These are phyloP conservation scores for Phytopythium kandeliae DNA, from an alignment of 352 stramenopile genomes.

Conservation along the genomic window DNA sequence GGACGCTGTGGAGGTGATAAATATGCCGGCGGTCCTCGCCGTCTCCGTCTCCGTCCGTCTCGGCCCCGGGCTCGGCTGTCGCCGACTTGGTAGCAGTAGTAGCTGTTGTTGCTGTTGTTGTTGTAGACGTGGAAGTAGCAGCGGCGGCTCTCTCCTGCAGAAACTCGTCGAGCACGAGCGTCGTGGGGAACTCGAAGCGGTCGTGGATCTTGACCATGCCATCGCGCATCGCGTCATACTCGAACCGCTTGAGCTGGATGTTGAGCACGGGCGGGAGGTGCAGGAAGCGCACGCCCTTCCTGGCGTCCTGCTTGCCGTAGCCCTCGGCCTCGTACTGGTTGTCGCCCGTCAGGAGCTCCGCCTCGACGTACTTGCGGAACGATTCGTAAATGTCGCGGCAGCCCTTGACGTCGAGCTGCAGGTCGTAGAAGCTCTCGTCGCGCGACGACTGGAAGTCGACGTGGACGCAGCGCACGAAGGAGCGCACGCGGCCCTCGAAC, in stretches of 20 bases:
- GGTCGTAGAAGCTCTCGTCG: slow-evolving; percentile 91
- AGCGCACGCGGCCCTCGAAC: slow-evolving; percentile 88
- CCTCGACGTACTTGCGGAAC: slow-evolving; percentile 90
- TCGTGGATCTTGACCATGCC: slow-evolving; percentile 89
- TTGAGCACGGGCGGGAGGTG: slow-evolving; percentile 88
- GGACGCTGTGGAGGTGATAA: slow-evolving; percentile 81
- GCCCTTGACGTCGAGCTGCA: slow-evolving; percentile 92
- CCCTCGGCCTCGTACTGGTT: slow-evolving; percentile 92
- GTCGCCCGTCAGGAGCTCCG: slow-evolving; percentile 90
- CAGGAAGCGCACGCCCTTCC: slow-evolving; percentile 84
- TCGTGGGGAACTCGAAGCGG: slow-evolving; percentile 82
- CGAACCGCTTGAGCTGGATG: slow-evolving; percentile 90
- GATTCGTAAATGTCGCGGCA: slow-evolving; percentile 86
- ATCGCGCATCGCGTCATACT: slow-evolving; percentile 83
- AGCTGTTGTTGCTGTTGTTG: background rate
- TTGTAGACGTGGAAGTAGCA: background rate
- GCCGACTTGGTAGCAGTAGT: background rate
- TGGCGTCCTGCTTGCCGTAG: slow-evolving; percentile 87
- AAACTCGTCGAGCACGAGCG: slow-evolving; percentile 69
- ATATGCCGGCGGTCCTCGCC: slow-evolving; percentile 28
- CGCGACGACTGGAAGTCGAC: slow-evolving; percentile 86
- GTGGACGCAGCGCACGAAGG: slow-evolving; percentile 90
- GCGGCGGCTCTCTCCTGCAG: slow-evolving; percentile 12
- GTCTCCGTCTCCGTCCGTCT: too few species aligned
- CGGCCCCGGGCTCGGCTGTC: too few species aligned